Percentiles rank a stretch among this genome's conserved stretches.
These are phyloP conservation scores for Suhomyces sp. DNA, from an alignment of 805 yeast species.

Conservation along the genomic window DNA sequence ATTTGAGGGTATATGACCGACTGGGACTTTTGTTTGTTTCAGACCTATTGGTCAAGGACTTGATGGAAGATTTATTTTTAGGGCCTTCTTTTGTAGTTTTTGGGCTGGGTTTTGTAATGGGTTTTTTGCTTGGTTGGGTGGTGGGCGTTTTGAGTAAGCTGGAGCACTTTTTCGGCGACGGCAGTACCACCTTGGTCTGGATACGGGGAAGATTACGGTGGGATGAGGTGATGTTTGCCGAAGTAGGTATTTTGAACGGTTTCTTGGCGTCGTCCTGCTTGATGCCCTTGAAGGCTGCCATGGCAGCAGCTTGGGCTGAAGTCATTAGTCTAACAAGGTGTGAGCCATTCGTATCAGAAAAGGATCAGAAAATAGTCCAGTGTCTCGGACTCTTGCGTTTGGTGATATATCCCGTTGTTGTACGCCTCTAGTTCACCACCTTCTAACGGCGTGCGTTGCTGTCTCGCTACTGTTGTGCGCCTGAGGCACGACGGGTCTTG, in stretches of 20 bases:
- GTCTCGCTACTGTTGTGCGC: neutral
- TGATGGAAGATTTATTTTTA: neutral
- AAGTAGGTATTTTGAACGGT: slow-evolving; percentile 5
- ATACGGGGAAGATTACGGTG: slow-evolving; percentile 1
- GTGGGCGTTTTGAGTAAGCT: neutral
- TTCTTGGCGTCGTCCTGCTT: slow-evolving; percentile 6
- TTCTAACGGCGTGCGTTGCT: neutral
- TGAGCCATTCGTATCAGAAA: neutral
- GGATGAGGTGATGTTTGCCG: neutral
- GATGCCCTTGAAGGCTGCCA: slow-evolving; percentile 39
- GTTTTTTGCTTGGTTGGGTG: too few relatives aligned
- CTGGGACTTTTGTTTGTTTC: neutral
- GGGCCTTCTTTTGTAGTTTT: neutral
- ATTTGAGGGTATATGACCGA: neutral
- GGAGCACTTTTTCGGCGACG: neutral
- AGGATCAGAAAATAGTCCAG: neutral
- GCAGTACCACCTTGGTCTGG: slow-evolving; percentile 2
- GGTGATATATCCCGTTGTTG: neutral
- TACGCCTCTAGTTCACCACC: neutral
- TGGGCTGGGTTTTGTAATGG: neutral
- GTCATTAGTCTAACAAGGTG: slow-evolving; percentile 2
- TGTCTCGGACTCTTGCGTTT: neutral
- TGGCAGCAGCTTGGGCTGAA: slow-evolving; percentile 42
- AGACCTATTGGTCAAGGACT: neutral
- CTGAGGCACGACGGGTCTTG: neutral